Percentiles rank a stretch among this genome's conserved stretches.
Evolutionary conservation across 2,329 filamentous ascomycete species (phyloP).

Genomic region (Fusarium circinatum): DNA sequence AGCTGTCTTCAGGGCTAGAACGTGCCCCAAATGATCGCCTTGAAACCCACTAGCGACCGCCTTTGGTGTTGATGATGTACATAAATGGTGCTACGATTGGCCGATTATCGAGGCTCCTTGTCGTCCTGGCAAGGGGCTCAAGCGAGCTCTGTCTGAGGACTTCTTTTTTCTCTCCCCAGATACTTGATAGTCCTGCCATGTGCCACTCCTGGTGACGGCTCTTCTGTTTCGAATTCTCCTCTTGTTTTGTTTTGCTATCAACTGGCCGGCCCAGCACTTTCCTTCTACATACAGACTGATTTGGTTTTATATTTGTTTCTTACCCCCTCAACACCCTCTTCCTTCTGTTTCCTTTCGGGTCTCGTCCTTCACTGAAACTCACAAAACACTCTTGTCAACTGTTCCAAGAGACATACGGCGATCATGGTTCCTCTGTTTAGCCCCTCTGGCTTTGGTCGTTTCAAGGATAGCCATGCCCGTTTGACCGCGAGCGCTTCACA

Average conservation of each 20-base stretch:
- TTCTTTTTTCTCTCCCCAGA: constrained; percentile 22
- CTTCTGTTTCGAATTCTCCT: constrained; percentile 38
- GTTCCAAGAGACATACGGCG: constrained; percentile 6
- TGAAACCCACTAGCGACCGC: constrained; percentile 35
- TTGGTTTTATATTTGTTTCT: constrained; percentile 30
- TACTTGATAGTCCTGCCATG: constrained; percentile 40
- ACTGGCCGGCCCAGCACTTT: constrained; percentile 40
- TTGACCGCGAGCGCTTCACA: constrained; percentile 26
- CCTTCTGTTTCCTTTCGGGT: constrained; percentile 27
- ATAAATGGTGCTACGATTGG: constrained; percentile 19
- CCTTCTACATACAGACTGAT: constrained; percentile 17
- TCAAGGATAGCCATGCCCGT: constrained; percentile 29
- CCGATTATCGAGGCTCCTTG: background rate
- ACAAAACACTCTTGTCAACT: constrained; percentile 10
- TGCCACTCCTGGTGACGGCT: constrained; percentile 37
- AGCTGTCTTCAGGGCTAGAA: constrained; percentile 30
- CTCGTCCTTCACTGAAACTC: constrained; percentile 27
- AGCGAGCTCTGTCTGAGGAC: constrained; percentile 37
- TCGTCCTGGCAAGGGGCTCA: constrained; percentile 32
- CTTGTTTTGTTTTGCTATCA: constrained; percentile 30
- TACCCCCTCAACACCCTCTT: constrained; percentile 26
- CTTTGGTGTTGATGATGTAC: constrained; percentile 29
- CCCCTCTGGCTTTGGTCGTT: constrained; percentile 36
- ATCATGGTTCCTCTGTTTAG: constrained; percentile 42
- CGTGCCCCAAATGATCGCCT: constrained; percentile 31